Evolutionary conservation across 805 yeast genomes (phyloP), one percentile per base, ranked within the genome.

Genomic region (Lipomyces sp.): DNA sequence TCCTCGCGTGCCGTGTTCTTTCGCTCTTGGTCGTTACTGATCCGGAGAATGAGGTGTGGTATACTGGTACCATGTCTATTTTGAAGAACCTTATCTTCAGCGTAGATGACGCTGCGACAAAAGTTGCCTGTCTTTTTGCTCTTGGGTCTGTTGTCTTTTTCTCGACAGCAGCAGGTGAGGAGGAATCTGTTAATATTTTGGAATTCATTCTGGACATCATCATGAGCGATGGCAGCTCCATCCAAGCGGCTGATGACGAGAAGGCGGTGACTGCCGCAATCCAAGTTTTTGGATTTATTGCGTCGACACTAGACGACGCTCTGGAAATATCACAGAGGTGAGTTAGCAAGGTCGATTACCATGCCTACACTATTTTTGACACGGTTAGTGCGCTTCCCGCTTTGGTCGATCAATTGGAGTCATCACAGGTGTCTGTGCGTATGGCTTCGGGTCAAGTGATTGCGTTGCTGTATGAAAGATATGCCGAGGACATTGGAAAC

Each of bases 371-470:
- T 8, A 51, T 63, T 24, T 18, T 55, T n/a, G 18, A 53, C 8
- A 30, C 10, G 24, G 24, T 15, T 42, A 63, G 65, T 37, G 64
- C 69, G 4, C 35, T 71, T 24, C 71, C 72, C 29, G 63, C 65
- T 6, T 48, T 72, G 50, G 67, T 67, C 24, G 72, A 71, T 30
- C 74, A 70, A 60, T 57, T 72, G 18, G 74, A 72, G 34, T 72
- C 74, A 3, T 51, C 63, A 10, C 62, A 67, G 24, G 24, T 63
- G 3, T 39, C 57, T 7, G 67, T 70, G 4, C 67, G 74, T 3
- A 64, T 67, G 57, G 70, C 73, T 6, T 70, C 74, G 8, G 74
- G 74, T 4, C 62, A 70, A 32, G 73, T 67, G 6, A 67, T 72
- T 34, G 74, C 74, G 7, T 39, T 70, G 5, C 59, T 70, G 11